Conservation (phyloP, 1,284 basidiomycete genomes). For the Cryptococcus maquisensis region DNA sequence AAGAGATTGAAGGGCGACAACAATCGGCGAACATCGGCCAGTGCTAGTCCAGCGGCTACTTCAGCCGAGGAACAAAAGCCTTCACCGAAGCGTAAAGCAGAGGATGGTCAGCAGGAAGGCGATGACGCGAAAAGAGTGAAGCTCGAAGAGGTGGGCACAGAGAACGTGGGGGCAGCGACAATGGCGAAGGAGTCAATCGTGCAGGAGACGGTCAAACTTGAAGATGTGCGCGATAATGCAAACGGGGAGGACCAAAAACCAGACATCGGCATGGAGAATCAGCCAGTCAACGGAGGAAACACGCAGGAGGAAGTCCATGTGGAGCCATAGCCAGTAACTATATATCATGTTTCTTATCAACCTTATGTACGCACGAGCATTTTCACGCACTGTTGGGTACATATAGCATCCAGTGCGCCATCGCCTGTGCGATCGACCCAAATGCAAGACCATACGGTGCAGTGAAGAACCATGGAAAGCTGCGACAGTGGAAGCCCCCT, state of each 20-base stretch:
- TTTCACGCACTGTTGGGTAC: background rate
- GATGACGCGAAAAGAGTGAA: slow-evolving; percentile 17
- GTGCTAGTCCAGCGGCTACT: slow-evolving; percentile 16
- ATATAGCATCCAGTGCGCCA: background rate
- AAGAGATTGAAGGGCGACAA: slow-evolving; percentile 18
- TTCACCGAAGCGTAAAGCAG: slow-evolving; percentile 41
- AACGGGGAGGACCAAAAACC: background rate
- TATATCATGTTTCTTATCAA: too few relatives aligned
- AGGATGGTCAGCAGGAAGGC: slow-evolving; percentile 21
- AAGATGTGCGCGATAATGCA: background rate
- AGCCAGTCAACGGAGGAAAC: too few relatives aligned
- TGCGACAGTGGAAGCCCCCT: background rate
- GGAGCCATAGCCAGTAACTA: too few relatives aligned
- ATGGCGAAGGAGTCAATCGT: background rate
- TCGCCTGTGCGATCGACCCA: too few relatives aligned
- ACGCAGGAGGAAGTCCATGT: too few relatives aligned
- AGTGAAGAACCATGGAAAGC: too few relatives aligned
- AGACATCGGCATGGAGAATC: too few relatives aligned
- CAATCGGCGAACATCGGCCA: slow-evolving; percentile 17
- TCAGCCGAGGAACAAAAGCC: background rate
- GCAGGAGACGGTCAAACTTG: background rate
- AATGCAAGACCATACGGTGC: too few relatives aligned
- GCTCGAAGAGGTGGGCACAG: slow-evolving; percentile 8
- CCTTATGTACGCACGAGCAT: background rate
- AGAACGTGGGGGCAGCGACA: background rate